phyloP scores from a whole-genome alignment of 2,329 filamentous ascomycete species.

The Dichotomopilus funicola region DNA sequence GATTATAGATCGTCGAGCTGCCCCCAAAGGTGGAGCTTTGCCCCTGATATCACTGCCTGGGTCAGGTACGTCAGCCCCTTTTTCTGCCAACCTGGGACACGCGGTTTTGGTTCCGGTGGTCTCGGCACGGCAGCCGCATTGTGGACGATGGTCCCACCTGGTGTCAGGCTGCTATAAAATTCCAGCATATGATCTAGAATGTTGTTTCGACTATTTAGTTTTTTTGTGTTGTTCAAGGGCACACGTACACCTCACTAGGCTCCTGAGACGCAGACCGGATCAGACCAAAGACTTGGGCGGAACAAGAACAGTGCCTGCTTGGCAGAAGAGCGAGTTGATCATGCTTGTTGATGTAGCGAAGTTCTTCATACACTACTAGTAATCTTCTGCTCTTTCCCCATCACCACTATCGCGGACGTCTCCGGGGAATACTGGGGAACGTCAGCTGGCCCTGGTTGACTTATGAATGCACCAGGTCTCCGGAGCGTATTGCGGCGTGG shows the following conservation, averaged over 20 bases:
- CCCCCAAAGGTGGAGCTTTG: constrained; percentile 7
- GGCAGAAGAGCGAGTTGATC: constrained; percentile 8
- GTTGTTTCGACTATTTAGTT: constrained; percentile 15
- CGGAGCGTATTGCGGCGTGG: constrained; percentile 5
- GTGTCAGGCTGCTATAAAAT: constrained; percentile 12
- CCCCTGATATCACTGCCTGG: constrained; percentile 9
- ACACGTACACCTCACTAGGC: constrained; percentile 15
- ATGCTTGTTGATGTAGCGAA: background rate
- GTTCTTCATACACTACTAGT: background rate
- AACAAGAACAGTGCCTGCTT: constrained; percentile 22
- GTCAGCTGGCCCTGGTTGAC: constrained; percentile 13
- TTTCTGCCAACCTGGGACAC: constrained; percentile 1
- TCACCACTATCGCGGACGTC: too few species aligned
- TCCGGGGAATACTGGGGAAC: constrained; percentile 3
- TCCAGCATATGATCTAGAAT: constrained; percentile 14
- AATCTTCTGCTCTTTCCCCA: background rate
- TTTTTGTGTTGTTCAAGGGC: background rate
- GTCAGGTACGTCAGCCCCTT: constrained; percentile 1
- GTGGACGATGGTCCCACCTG: background rate
- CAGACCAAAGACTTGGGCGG: background rate
- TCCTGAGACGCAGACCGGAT: background rate
- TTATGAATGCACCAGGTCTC: constrained; percentile 5
- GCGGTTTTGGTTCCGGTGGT: background rate
- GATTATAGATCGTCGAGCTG: constrained; percentile 11
- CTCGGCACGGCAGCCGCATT: background rate